Base-by-base conservation (phyloP, 495 filamentous ascomycete genomes). In the Trichoderma gamsii region DNA sequence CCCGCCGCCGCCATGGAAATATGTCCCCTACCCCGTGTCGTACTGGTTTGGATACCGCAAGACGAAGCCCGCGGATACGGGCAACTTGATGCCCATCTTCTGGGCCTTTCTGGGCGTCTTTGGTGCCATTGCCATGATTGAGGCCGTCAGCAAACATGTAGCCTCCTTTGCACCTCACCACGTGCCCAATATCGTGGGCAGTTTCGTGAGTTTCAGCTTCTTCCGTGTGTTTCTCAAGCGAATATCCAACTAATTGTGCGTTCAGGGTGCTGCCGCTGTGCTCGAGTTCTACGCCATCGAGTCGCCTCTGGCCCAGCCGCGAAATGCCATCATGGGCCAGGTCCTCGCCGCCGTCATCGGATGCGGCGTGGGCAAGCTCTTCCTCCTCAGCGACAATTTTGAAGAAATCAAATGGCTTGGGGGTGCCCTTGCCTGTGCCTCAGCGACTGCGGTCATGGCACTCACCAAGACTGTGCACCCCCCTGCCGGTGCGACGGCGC, bases 401-500 rank as follows among this genome's bases (percentile, higher is more conserved):
- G 77, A 84, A 18, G 66, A 76, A 4, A 73, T 90, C 46, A 82
- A 84, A 13, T 92, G 88, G 83, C 73, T 96, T 0, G 89, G 84
- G 0, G 91, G 85, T 23, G 85, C 91, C 3, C 77, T 97, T 0
- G 78, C 89, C 21, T 92, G 90, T 67, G 91, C 86, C 1, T 73
- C 85, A 29, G 84, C 92, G 0, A 91, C 87, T 2, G 81, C 85
- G 0, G 63, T 87, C 65, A 97, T 97, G 93, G 81, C 84, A 0
- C 69, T 92, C 12, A 95, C 91, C 0, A 87, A 87, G 8, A 95
- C 92, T 0, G 82, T 93, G 2, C 90, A 97, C 73, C 93, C 93
- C 7, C 93, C 93, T 0, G 93, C 92, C 0, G 93, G 93, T 9
- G 93, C 93, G 3, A 96, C 92, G 0, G 92, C 93, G 0, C 77